Percentiles rank a stretch among this genome's conserved stretches.
Conservation (phyloP, 106 monocot species). For the Dendrobium officinale region DNA sequence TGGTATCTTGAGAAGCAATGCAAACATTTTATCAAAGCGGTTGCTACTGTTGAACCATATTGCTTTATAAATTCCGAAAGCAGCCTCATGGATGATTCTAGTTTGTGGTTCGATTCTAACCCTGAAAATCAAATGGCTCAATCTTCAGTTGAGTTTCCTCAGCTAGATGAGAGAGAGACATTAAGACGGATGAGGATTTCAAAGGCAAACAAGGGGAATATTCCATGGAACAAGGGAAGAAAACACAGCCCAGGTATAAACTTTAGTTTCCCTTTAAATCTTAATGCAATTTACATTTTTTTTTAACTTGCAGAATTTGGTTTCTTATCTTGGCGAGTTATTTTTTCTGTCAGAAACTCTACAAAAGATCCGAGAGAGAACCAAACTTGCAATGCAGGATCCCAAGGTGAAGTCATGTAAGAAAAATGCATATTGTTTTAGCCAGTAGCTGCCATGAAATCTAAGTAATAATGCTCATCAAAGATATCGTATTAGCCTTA, state of each 20-base stretch:
- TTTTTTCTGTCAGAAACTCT: conserved; percentile 56
- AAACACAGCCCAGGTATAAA: conserved; percentile 78
- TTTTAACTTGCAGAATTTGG: background rate
- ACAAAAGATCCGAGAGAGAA: conserved; percentile 74
- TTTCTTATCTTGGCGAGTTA: too few relatives aligned
- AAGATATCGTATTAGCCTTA: background rate
- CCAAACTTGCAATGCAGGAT: conserved; percentile 92
- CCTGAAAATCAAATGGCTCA: conserved; percentile 17
- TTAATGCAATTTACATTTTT: background rate
- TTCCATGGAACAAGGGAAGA: conserved; percentile 96
- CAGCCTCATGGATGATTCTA: conserved; percentile 6
- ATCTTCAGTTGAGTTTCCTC: conserved; percentile 18
- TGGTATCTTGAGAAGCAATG: conserved; percentile 5
- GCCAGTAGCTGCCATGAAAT: background rate
- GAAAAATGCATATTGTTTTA: conserved; percentile 17
- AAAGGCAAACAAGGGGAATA: conserved; percentile 90
- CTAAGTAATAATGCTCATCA: background rate
- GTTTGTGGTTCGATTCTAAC: conserved; percentile 24
- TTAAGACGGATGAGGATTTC: conserved; percentile 72
- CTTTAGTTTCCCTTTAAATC: background rate
- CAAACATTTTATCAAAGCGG: conserved; percentile 27
- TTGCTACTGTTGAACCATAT: conserved; percentile 47
- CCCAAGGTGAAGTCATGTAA: conserved; percentile 99
- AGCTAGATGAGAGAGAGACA: conserved; percentile 60
- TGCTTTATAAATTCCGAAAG: conserved; percentile 21